Evolutionary conservation across 2,329 filamentous ascomycete genomes (phyloP).

Genomic region (Davidsoniella australis): DNA sequence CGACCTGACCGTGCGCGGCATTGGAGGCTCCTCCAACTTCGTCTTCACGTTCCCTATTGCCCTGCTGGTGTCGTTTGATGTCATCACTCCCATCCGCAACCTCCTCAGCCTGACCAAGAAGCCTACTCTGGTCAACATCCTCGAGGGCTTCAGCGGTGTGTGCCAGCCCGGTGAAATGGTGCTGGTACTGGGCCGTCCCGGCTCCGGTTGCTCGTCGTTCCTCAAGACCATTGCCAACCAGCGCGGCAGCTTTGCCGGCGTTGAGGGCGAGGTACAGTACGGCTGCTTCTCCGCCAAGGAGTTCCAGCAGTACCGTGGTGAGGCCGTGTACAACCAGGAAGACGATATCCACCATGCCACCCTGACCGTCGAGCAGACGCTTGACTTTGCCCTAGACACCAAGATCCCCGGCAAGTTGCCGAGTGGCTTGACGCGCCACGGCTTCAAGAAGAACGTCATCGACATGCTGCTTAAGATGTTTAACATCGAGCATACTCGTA

Average conservation of each 20-base stretch:
- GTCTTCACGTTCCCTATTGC: slow-evolving; percentile 62
- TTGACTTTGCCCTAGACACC: slow-evolving; percentile 68
- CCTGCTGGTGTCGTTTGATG: slow-evolving; percentile 59
- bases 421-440: slow-evolving; percentile 49
- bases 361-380: slow-evolving; percentile 72
- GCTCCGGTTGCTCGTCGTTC: slow-evolving; percentile 54
- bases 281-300: slow-evolving; percentile 55
- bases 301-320: slow-evolving; percentile 61
- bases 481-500: slow-evolving; percentile 75
- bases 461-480: slow-evolving; percentile 73
- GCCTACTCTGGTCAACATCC: slow-evolving; percentile 53
- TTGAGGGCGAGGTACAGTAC: slow-evolving; percentile 56
- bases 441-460: slow-evolving; percentile 64
- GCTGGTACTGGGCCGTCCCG: slow-evolving; percentile 62
- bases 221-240: slow-evolving; percentile 53
- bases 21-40: slow-evolving; percentile 57
- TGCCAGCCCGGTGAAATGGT: slow-evolving; percentile 78
- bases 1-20: slow-evolving; percentile 55
- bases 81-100: slow-evolving; percentile 45
- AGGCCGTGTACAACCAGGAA: slow-evolving; percentile 74
- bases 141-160: slow-evolving; percentile 54
- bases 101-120: slow-evolving; percentile 50
- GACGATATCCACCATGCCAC: slow-evolving; percentile 77
- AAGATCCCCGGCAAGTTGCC: slow-evolving; percentile 72
- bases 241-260: slow-evolving; percentile 35